phyloP scores from a whole-genome alignment of 2,329 filamentous ascomycete species.

The Talaromyces sp. region DNA sequence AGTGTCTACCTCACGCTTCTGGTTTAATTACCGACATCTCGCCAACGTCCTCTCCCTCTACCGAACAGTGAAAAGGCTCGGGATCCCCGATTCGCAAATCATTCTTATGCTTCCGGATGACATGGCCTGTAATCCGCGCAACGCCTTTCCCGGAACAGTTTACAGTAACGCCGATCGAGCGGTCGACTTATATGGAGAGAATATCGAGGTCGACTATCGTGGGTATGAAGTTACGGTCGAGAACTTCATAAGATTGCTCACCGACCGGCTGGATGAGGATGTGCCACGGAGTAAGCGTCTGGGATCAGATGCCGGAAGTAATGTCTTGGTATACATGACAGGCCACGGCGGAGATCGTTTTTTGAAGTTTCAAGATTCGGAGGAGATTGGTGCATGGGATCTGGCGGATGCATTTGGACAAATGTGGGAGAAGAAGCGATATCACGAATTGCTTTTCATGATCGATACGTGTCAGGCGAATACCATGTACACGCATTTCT shows the following conservation, averaged over 20 bases:
- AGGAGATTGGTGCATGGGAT: slow-evolving; percentile 96
- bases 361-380: slow-evolving; percentile 95
- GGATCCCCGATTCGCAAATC: slow-evolving; percentile 97
- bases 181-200: slow-evolving; percentile 94
- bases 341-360: slow-evolving; percentile 98
- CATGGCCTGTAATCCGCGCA: slow-evolving; percentile 98
- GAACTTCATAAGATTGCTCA: slow-evolving; percentile 94
- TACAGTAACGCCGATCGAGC: slow-evolving; percentile 97
- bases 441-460: slow-evolving; percentile 98
- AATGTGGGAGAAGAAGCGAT: slow-evolving; percentile 99
- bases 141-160: slow-evolving; percentile 94
- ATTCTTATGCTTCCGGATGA: slow-evolving; percentile 99
- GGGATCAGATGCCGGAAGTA: slow-evolving; percentile 90
- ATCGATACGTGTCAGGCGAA: slow-evolving; percentile 99
- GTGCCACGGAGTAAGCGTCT: slow-evolving; percentile 92
- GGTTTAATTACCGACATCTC: slow-evolving; percentile 99
- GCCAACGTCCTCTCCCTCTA: slow-evolving; percentile 97
- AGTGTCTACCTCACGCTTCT: slow-evolving; percentile 97
- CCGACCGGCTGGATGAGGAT: slow-evolving; percentile 88
- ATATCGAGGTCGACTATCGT: slow-evolving; percentile 97
- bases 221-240: slow-evolving; percentile 99
- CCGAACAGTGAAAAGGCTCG: slow-evolving; percentile 93
- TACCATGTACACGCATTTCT: slow-evolving; percentile 98
- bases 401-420: slow-evolving; percentile 96
- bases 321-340: slow-evolving; percentile 98